Evolutionary conservation across 2,329 filamentous ascomycete species (phyloP).

Genomic region (Pseudogymnoascus verrucosus): DNA sequence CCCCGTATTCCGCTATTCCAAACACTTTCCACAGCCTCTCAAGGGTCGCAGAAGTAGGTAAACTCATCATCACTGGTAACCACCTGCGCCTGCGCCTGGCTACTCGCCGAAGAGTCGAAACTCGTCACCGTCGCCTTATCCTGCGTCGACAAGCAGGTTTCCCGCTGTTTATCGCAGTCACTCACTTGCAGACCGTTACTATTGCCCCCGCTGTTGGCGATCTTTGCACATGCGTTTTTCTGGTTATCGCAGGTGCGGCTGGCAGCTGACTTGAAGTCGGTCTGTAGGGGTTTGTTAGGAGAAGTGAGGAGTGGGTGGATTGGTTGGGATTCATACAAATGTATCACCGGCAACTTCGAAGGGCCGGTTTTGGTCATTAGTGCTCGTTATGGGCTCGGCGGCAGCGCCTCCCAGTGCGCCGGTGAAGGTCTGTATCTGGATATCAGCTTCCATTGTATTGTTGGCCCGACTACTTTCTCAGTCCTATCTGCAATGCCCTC

Average conservation of each 20-base stretch:
- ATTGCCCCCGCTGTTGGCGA: constrained; percentile 33
- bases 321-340: constrained; percentile 29
- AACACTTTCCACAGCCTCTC: not conserved
- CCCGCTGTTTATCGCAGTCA: constrained; percentile 41
- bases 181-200: constrained; percentile 11
- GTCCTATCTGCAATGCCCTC: not conserved
- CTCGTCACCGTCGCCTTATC: constrained; percentile 27
- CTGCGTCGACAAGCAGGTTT: constrained; percentile 32
- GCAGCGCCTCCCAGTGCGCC: constrained; percentile 33
- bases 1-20: not conserved
- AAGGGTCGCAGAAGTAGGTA: constrained; percentile 38
- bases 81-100: constrained; percentile 22
- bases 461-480: not conserved
- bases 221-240: constrained; percentile 38
- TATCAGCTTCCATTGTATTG: not conserved
- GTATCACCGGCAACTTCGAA: constrained; percentile 38
- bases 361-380: constrained; percentile 32
- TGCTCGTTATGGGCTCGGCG: constrained; percentile 32
- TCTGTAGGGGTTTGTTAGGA: constrained; percentile 22
- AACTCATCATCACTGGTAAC: constrained; percentile 36
- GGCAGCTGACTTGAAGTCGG: constrained; percentile 36
- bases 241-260: constrained; percentile 41
- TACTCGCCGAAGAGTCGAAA: constrained; percentile 14
- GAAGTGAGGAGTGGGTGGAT: not conserved
- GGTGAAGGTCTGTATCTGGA: constrained; percentile 33